Conservation (phyloP, 2,329 filamentous ascomycete species). For the Colletotrichum noveboracense region DNA sequence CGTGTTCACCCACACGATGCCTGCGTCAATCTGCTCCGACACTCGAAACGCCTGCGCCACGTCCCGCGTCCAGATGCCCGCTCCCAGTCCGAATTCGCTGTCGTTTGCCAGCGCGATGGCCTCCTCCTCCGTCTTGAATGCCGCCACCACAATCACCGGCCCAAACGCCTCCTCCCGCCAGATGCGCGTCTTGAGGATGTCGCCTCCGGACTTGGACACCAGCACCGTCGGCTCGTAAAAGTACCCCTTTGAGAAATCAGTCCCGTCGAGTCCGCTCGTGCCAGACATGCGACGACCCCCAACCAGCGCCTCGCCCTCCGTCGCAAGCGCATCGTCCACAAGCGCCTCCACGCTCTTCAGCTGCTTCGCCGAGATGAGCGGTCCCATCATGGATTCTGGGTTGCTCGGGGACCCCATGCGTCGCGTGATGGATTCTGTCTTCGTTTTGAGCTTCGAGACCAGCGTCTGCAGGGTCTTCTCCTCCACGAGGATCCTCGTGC, state of each 20-base stretch:
- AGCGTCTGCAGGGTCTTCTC: slow-evolving; percentile 70
- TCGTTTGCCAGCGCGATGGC: slow-evolving; percentile 75
- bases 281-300: slow-evolving; percentile 56
- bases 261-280: slow-evolving; percentile 52
- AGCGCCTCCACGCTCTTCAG: slow-evolving; percentile 73
- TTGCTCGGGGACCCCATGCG: slow-evolving; percentile 65
- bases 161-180: slow-evolving; percentile 85
- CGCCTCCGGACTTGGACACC: slow-evolving; percentile 52
- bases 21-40: slow-evolving; percentile 72
- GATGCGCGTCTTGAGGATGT: slow-evolving; percentile 73
- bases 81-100: slow-evolving; percentile 78
- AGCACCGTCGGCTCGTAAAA: slow-evolving; percentile 86
- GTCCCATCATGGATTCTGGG: slow-evolving; percentile 65
- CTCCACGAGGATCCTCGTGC: slow-evolving; percentile 78
- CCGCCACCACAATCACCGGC: slow-evolving; percentile 76
- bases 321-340: slow-evolving; percentile 65
- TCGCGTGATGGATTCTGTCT: slow-evolving; percentile 59
- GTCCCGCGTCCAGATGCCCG: slow-evolving; percentile 78
- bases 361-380: slow-evolving; percentile 65
- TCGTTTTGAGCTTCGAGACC: slow-evolving; percentile 65
- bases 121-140: slow-evolving; percentile 76
- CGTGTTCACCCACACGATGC: slow-evolving; percentile 62
- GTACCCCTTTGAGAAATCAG: slow-evolving; percentile 63
- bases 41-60: slow-evolving; percentile 76
- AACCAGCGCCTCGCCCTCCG: slow-evolving; percentile 40